These are phyloP conservation scores for Xylariales sp. DNA, from an alignment of 2,329 filamentous ascomycete species.

Conservation along the genomic window DNA sequence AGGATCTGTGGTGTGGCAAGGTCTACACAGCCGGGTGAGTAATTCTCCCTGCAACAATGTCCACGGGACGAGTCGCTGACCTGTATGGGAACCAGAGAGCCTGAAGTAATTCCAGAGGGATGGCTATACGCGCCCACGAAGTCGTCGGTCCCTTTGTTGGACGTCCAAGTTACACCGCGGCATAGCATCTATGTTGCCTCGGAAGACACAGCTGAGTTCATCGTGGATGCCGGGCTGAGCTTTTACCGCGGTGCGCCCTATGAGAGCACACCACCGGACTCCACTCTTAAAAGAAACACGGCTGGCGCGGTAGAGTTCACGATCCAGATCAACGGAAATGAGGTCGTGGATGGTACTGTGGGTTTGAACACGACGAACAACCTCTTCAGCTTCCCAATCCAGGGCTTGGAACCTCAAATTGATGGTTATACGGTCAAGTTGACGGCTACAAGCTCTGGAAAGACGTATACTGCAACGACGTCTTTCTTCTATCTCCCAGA, in stretches of 20 bases:
- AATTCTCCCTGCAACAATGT: too few species aligned
- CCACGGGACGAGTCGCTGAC: too few species aligned
- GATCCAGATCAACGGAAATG: constrained; percentile 32
- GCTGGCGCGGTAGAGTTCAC: constrained; percentile 27
- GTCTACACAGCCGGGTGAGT: too few species aligned
- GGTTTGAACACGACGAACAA: too few species aligned
- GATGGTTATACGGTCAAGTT: constrained; percentile 26
- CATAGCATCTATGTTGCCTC: constrained; percentile 41
- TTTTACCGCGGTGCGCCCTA: constrained; percentile 33
- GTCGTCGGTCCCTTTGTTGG: too few species aligned
- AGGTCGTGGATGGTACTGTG: constrained; percentile 29
- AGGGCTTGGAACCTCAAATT: constrained; percentile 33
- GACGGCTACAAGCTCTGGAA: too few species aligned
- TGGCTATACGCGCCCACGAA: too few species aligned
- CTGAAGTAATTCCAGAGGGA: too few species aligned
- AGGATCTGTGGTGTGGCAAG: too few species aligned
- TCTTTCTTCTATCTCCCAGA: constrained; percentile 38
- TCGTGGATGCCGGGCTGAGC: constrained; percentile 38
- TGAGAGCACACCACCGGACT: constrained; percentile 18
- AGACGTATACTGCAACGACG: constrained; percentile 29
- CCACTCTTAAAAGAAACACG: constrained; percentile 13
- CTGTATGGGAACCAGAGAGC: too few species aligned
- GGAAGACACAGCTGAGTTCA: constrained; percentile 35
- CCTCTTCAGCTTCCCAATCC: constrained; percentile 29
- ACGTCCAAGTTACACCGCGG: constrained; percentile 40